These are phyloP conservation scores for Tolypocladium paradoxum DNA, from an alignment of 2,329 filamentous ascomycete species.

Conservation along the genomic window DNA sequence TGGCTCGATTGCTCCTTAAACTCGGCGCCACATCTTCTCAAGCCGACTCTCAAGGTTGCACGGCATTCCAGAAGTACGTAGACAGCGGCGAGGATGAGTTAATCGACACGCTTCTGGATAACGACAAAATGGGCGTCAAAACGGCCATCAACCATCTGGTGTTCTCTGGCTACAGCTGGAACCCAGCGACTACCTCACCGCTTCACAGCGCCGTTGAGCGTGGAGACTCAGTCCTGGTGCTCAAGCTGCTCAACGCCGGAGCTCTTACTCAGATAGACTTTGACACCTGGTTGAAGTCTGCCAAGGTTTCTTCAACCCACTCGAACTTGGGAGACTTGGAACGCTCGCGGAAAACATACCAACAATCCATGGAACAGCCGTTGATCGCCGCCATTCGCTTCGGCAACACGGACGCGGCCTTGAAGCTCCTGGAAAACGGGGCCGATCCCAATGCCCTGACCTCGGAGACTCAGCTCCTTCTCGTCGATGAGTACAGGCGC, in stretches of 20 bases:
- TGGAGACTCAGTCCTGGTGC: conserved; percentile 39
- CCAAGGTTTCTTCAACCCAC: conserved; percentile 32
- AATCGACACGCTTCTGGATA: conserved; percentile 37
- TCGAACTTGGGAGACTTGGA: conserved; percentile 29
- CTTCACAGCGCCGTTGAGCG: conserved; percentile 48
- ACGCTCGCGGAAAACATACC: conserved; percentile 37
- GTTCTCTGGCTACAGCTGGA: conserved; percentile 24
- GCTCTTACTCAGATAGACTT: conserved; percentile 50
- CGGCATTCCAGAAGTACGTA: conserved; percentile 56
- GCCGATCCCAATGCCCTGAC: conserved; percentile 55
- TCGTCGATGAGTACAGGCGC: conserved; percentile 21
- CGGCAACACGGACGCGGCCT: conserved; percentile 33
- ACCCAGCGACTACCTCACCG: conserved; percentile 29
- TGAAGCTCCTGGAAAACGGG: conserved; percentile 50
- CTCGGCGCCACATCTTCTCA: conserved; percentile 66
- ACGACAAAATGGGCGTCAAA: conserved; percentile 50
- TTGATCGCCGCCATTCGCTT: conserved; percentile 48
- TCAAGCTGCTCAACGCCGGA: conserved; percentile 53
- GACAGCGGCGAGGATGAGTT: conserved; percentile 35
- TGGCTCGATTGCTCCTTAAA: conserved; percentile 53
- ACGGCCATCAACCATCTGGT: conserved; percentile 57
- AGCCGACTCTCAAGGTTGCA: conserved; percentile 53
- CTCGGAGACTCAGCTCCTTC: conserved; percentile 20
- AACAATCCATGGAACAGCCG: conserved; percentile 46
- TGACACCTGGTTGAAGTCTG: conserved; percentile 51